A percentile compares a stretch with the other conserved stretches of the same genome.
Conservation (phyloP, 176 grass and related monocot species). For the Olyra latifolia region DNA sequence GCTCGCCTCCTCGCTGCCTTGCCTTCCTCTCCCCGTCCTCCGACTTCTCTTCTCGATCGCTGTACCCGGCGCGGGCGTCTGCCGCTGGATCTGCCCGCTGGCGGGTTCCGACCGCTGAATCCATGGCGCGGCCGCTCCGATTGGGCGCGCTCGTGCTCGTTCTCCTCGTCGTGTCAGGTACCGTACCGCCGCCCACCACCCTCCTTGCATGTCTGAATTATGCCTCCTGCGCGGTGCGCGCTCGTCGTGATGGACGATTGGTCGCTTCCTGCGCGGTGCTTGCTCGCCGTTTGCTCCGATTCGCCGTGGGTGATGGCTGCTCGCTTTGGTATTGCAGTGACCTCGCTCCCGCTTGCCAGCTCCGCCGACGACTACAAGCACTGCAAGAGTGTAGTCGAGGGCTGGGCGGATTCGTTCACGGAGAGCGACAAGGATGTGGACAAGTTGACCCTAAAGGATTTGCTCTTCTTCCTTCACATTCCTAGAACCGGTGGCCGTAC, state of each 20-base stretch:
- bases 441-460: conserved; percentile 72
- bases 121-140: conserved; percentile 39
- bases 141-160: not conserved
- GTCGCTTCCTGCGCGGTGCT: not conserved
- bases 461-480: conserved; percentile 96
- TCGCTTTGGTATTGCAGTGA: conserved; percentile 24
- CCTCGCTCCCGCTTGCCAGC: not conserved
- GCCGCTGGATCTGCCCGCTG: conserved; percentile 20
- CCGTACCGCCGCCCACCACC: too few species aligned
- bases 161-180: conserved; percentile 41
- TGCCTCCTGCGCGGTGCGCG: not conserved
- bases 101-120: not conserved
- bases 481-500: conserved; percentile 89
- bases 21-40: not conserved
- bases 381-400: conserved; percentile 65
- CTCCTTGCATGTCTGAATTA: not conserved
- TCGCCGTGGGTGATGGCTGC: not conserved
- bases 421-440: conserved; percentile 46
- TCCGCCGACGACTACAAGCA: conserved; percentile 39
- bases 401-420: conserved; percentile 54
- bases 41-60: not conserved
- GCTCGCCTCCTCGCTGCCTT: not conserved
- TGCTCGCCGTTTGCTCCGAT: not conserved
- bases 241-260: not conserved
- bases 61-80: not conserved